phyloP scores from a whole-genome alignment of 2,329 filamentous ascomycete genomes.

The Nemania sp. region DNA sequence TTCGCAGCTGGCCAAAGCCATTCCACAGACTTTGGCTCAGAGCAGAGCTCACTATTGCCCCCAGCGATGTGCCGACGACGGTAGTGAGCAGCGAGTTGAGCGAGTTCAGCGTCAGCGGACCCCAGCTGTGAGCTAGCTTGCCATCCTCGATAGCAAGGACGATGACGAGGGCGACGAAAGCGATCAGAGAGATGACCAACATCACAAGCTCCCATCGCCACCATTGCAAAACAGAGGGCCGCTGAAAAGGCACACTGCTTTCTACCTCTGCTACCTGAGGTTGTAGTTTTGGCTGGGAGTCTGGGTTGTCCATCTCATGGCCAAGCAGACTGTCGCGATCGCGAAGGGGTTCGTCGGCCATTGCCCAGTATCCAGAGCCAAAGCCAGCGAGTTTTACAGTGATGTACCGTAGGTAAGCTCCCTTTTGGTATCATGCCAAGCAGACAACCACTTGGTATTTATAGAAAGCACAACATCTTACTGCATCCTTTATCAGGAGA shows the following conservation, averaged over 20 bases:
- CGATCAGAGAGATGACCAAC: background rate
- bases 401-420: background rate
- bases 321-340: constrained; percentile 4
- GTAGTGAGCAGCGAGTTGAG: background rate
- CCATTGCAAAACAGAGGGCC: background rate
- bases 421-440: background rate
- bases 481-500: background rate
- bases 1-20: no score
- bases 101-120: background rate
- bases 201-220: background rate
- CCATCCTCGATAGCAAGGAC: background rate
- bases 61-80: background rate
- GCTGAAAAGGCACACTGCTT: background rate
- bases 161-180: background rate
- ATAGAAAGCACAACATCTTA: background rate
- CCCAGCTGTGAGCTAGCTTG: background rate
- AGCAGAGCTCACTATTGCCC: background rate
- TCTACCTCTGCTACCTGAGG: background rate
- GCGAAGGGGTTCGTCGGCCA: background rate
- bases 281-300: background rate
- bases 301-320: background rate
- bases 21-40: background rate
- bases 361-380: background rate
- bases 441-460: background rate
- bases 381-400: background rate